Evolutionary conservation across 2,329 filamentous ascomycete species (phyloP).

Genomic region (Curvularia sp.): DNA sequence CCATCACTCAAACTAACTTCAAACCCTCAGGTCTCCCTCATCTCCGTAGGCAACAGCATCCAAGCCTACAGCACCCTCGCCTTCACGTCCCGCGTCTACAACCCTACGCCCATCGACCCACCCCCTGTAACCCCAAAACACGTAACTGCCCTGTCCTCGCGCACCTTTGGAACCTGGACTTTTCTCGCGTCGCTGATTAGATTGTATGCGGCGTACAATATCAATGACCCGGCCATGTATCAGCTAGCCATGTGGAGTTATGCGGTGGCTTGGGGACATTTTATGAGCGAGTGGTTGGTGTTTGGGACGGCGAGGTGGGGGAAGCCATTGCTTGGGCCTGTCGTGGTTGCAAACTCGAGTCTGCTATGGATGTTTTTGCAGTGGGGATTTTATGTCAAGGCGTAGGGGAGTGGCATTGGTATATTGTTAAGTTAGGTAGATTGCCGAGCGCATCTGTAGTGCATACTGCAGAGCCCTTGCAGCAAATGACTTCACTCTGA

Average conservation of each 20-base stretch:
- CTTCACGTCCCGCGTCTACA: constrained; percentile 88
- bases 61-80: constrained; percentile 82
- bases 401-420: constrained; percentile 1
- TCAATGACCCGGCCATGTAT: constrained; percentile 75
- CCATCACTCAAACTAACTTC: neutral
- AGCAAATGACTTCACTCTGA: neutral
- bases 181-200: constrained; percentile 78
- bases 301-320: constrained; percentile 77
- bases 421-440: neutral
- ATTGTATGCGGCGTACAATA: constrained; percentile 83
- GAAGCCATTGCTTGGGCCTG: constrained; percentile 64
- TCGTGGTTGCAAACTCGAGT: constrained; percentile 63
- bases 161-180: constrained; percentile 89
- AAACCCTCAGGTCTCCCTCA: constrained; percentile 72
- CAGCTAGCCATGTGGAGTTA: constrained; percentile 84
- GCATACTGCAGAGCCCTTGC: neutral
- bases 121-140: constrained; percentile 51
- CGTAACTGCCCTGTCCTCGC: constrained; percentile 76
- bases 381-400: constrained; percentile 70
- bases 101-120: constrained; percentile 60
- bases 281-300: constrained; percentile 75
- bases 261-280: constrained; percentile 68
- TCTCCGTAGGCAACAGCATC: constrained; percentile 83
- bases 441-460: neutral
- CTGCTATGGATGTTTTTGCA: constrained; percentile 70